A percentile compares a stretch with the other conserved stretches of the same genome.
These are phyloP conservation scores for Croton laevigatus DNA, from an alignment of 441 rosid genomes.

Conservation along the genomic window DNA sequence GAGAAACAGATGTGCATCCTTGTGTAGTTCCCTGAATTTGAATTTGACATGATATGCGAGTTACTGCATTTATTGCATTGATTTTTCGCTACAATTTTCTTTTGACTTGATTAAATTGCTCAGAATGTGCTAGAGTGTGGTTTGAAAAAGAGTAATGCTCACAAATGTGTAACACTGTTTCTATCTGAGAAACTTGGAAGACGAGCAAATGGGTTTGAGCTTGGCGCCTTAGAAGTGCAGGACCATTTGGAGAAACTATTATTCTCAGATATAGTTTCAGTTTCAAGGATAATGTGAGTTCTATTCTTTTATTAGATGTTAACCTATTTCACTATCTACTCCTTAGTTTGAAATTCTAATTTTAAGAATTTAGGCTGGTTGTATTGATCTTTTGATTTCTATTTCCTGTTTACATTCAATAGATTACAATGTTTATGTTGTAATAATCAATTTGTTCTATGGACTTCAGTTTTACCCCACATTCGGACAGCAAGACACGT, in stretches of 20 bases:
- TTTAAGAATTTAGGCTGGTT: no score
- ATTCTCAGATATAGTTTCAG: constrained; percentile 73
- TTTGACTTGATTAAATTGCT: constrained; percentile 30
- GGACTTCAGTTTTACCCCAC: constrained; percentile 62
- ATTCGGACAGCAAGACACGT: constrained; percentile 24
- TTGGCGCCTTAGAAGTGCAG: constrained; percentile 78
- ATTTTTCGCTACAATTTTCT: constrained; percentile 24
- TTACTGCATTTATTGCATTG: background rate
- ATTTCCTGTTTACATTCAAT: constrained; percentile 8
- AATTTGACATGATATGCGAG: background rate
- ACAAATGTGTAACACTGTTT: constrained; percentile 66
- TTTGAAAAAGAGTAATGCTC: constrained; percentile 51
- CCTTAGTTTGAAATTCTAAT: no score
- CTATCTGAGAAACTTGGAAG: constrained; percentile 74
- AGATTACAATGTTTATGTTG: background rate
- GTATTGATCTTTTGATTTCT: no score
- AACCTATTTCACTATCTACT: no score
- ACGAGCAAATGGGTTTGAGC: constrained; percentile 81
- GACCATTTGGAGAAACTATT: constrained; percentile 67
- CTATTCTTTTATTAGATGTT: constrained; percentile 10
- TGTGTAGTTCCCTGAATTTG: background rate
- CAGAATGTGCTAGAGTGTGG: constrained; percentile 95
- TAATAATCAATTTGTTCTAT: constrained; percentile 29
- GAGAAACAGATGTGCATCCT: background rate
- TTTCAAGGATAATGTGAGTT: constrained; percentile 75